Percentiles rank a stretch among this genome's conserved stretches.
Conservation (phyloP, 306 rosid genomes). For the Pachyrhizus erosus region DNA sequence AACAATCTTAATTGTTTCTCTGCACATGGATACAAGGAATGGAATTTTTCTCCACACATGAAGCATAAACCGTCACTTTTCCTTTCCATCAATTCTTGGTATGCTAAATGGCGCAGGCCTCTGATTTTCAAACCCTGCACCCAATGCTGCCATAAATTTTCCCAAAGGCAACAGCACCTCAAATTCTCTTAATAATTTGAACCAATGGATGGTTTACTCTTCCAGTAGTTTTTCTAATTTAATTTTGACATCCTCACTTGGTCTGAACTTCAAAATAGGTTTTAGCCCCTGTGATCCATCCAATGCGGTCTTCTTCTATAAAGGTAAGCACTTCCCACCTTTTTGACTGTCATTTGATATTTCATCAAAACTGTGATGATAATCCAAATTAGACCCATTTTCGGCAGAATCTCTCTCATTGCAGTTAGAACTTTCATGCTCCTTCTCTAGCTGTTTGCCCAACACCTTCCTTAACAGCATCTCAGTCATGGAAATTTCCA, state of each 20-base stretch:
- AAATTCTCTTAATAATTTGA: background rate
- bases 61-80: background rate
- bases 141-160: background rate
- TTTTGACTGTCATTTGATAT: background rate
- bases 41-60: background rate
- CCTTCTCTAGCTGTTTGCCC: background rate
- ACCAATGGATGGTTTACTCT: background rate
- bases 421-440: background rate
- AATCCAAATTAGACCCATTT: background rate
- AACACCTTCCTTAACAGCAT: background rate
- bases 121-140: background rate
- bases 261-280: background rate
- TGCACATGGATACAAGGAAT: background rate
- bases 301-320: background rate
- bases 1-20: background rate
- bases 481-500: background rate
- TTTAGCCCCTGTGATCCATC: background rate
- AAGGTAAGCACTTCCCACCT: background rate
- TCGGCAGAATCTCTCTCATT: background rate
- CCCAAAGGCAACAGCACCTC: background rate
- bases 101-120: background rate
- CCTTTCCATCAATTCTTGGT: background rate
- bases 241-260: background rate
- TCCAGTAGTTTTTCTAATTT: background rate
- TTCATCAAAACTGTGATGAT: background rate